Evolutionary conservation across 768 basidiomycete genomes (phyloP), one percentile per base, ranked within the genome.

Genomic region (Pleurotus tuber-regium): DNA sequence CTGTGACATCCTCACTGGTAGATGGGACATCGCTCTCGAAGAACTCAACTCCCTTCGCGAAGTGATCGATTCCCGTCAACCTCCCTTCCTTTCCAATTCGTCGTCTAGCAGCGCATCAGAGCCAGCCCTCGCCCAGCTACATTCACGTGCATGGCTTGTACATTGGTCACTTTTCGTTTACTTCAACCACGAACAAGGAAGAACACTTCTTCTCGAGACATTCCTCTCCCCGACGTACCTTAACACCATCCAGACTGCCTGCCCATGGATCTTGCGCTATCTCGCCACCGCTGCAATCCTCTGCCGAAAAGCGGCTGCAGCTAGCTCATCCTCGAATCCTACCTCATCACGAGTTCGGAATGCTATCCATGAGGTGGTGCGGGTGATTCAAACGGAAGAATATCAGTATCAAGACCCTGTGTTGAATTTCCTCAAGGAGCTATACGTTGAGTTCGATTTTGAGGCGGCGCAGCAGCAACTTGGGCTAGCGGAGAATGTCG

Each of bases 151-250:
- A 16, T 98, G 96, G 94, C 81, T 96, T 54, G 84, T 92, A 5
- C 97, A 98, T 71, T 99, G 96, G 97, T 91, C 89, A 1, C 84
- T 99, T 43, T 98, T 98, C 68, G 93, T 98, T 51, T 98, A 96
- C 74, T 99, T 94, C 77, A 98, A 97, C 73, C 92, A 98, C 70
- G 84, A 86, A 0, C 84, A 94, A 60, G 94, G 92, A 23, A 86
- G 94, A 35, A 90, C 89, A 0, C 83, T 92, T 14, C 85, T 98
- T 52, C 86, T 99, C 59, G 97, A 98, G 64, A 92, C 91, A 1
- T 99, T 98, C 86, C 87, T 98, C 64, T 81, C 89, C 16, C 95
- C 95, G 1, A 89, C 90, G 1, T 98, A 98, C 76, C 88, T 99
- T 67, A 97, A 98, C 74, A 98, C 97, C 10, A 95, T 98, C 66